Percentiles rank a stretch among this genome's conserved stretches.
Evolutionary conservation across 208 protist genomes (phyloP).

Genomic region (Acanthamoeba polyphaga): DNA sequence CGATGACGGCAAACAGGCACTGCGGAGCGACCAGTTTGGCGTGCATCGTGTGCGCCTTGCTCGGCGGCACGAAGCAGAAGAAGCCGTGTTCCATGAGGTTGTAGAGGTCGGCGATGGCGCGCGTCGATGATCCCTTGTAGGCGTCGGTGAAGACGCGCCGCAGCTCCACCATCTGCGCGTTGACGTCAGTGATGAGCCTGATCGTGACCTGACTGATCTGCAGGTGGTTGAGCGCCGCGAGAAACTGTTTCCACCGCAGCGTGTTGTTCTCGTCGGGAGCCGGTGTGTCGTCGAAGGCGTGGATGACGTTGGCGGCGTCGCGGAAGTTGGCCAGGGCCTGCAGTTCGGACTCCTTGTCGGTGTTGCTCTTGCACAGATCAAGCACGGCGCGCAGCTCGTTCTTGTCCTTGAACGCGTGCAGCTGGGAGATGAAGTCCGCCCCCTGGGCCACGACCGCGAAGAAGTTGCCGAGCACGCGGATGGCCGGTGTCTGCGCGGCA

Average conservation of each 20-base stretch:
- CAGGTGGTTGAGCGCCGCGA: neutral
- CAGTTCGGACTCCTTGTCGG: slow-evolving; percentile 59
- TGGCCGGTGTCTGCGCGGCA: neutral
- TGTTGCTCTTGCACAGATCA: slow-evolving; percentile 69
- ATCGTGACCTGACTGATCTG: neutral
- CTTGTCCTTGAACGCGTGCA: slow-evolving; percentile 35
- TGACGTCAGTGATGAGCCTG: slow-evolving; percentile 11
- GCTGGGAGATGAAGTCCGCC: neutral
- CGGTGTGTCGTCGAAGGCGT: neutral
- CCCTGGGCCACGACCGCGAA: neutral
- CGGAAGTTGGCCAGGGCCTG: slow-evolving; percentile 61
- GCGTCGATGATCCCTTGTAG: slow-evolving; percentile 29
- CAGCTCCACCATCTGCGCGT: slow-evolving; percentile 58
- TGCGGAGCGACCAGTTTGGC: slow-evolving; percentile 7
- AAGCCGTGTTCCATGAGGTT: slow-evolving; percentile 27
- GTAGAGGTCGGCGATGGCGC: slow-evolving; percentile 58
- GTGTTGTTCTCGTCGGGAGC: neutral
- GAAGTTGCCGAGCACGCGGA: slow-evolving; percentile 9
- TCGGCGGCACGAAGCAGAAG: slow-evolving; percentile 35
- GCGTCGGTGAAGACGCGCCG: slow-evolving; percentile 11
- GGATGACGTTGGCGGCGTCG: slow-evolving; percentile 30
- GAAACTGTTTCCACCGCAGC: slow-evolving; percentile 19
- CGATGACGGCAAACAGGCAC: slow-evolving; percentile 58
- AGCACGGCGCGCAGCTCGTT: slow-evolving; percentile 55
- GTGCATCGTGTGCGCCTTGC: slow-evolving; percentile 10